Evolutionary conservation across 192 early-diverging fungal species (phyloP), one percentile per base, ranked within the genome.

Genomic region (Coemansia sp.): DNA sequence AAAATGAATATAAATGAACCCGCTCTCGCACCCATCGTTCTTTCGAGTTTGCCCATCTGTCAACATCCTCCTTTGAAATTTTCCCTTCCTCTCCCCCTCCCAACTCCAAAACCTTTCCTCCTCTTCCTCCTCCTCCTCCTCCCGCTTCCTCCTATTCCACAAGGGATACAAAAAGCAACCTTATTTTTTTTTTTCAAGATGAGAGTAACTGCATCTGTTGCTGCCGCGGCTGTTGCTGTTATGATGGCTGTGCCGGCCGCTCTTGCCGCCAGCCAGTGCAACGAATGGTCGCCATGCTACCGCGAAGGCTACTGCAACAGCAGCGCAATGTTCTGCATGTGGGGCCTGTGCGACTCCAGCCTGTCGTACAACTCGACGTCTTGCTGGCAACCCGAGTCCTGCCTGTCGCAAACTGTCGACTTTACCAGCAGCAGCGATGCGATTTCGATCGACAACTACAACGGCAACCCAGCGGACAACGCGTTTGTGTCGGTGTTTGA

Each of bases 401-500:
- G 83, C 58, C 62, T 35, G 12, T 59, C 67, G n/a, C 65, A 69
- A 64, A 67, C 62, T 39, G 73, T 73, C 5, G 46, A 35, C 59
- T 85, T 85, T 45, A 68, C 68, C 73, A 66, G 63, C 60, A 62
- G 68, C 53, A 21, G 48, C 59, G 79, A 76, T 26, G 62, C 67
- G 21, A 45, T 73, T n/a, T 23, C 57, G 23, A 77, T 82, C 41
- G 44, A 65, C 55, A 34, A 41, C 10, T 81, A 78, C 58, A 1
- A 26, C 10, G 75, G 79, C 63, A 70, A 76, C 62, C 69, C 71
- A 0, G 55, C 41, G 60, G 53, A 63, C 77, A 77, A 48, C 63
- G 82, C 84, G 10, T 84, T 86, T 58, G 79, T 85, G 59, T 77
- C 75, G 23, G 67, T 78, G 33, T 78, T 78, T 34, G 81, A 83